These are phyloP conservation scores for Fulvia fulva DNA, from an alignment of 2,329 filamentous ascomycete genomes.

Conservation along the genomic window DNA sequence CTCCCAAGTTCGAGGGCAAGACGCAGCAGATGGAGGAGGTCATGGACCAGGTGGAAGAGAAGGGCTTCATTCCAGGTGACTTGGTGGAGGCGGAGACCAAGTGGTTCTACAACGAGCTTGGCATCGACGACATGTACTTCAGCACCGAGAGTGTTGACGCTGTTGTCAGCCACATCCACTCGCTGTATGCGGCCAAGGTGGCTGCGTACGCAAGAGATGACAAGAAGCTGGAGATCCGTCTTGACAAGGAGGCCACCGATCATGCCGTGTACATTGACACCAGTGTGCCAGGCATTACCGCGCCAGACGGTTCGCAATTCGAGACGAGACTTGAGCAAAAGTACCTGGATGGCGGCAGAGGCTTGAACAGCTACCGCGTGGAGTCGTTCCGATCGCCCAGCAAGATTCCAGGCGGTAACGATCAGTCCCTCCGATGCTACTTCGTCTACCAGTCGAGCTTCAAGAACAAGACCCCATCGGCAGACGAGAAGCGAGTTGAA, in stretches of 20 bases:
- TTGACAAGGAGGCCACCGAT: constrained; percentile 91
- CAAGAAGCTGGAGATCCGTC: constrained; percentile 86
- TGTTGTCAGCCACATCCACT: constrained; percentile 91
- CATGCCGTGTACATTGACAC: constrained; percentile 99
- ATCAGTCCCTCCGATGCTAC: constrained; percentile 89
- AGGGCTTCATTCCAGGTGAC: constrained; percentile 78
- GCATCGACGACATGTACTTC: constrained; percentile 98
- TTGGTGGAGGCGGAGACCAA: constrained; percentile 81
- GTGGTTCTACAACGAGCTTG: constrained; percentile 97
- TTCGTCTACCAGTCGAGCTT: constrained; percentile 98
- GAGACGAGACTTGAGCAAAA: constrained; percentile 92
- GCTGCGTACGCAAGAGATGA: constrained; percentile 90
- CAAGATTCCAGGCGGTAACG: constrained; percentile 65
- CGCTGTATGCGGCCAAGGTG: constrained; percentile 93
- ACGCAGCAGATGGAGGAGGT: constrained; percentile 87
- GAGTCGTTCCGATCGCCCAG: constrained; percentile 95
- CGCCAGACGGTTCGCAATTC: constrained; percentile 77
- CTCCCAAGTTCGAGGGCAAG: constrained; percentile 91
- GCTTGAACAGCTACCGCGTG: constrained; percentile 76
- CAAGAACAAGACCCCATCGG: constrained; percentile 65
- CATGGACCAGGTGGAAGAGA: constrained; percentile 71
- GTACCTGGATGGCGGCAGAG: constrained; percentile 77
- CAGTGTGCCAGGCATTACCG: constrained; percentile 78
- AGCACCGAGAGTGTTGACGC: constrained; percentile 80
- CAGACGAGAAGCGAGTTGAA: constrained; percentile 82